These are phyloP conservation scores for Phalaenopsis hybrid DNA, from an alignment of 116 monocot genomes.

Conservation along the genomic window DNA sequence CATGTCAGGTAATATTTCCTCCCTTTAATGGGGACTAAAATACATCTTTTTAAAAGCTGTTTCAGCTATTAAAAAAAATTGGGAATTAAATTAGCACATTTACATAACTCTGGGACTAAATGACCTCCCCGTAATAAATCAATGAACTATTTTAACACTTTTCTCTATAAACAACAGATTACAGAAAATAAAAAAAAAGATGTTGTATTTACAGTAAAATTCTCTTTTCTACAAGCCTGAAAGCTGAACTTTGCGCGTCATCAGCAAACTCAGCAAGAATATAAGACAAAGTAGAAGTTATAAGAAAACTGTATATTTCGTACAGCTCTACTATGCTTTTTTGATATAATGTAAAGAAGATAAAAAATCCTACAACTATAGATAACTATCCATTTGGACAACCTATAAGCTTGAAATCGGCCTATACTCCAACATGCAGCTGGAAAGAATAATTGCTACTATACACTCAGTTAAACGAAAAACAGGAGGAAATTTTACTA, in stretches of 20 bases:
- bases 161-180: not conserved
- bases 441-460: constrained; percentile 55
- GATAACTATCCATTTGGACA: constrained; percentile 34
- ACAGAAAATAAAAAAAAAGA: not conserved
- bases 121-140: no score
- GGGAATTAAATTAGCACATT: no score
- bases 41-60: no score
- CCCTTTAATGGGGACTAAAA: no score
- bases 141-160: no score
- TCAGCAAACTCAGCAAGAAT: not conserved
- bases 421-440: constrained; percentile 23
- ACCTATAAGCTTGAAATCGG: constrained; percentile 25
- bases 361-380: not conserved
- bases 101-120: no score
- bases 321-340: not conserved
- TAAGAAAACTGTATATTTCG: no score
- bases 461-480: constrained; percentile 31
- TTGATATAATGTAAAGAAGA: not conserved
- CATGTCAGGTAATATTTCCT: no score
- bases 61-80: no score
- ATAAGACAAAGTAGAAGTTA: not conserved
- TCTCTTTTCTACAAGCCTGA: not conserved
- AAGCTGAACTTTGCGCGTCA: not conserved
- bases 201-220: not conserved
- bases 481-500: not conserved